Percentiles rank a stretch among this genome's conserved stretches.
Conservation (phyloP, 768 basidiomycete genomes). For the Jaapia argillacea region DNA sequence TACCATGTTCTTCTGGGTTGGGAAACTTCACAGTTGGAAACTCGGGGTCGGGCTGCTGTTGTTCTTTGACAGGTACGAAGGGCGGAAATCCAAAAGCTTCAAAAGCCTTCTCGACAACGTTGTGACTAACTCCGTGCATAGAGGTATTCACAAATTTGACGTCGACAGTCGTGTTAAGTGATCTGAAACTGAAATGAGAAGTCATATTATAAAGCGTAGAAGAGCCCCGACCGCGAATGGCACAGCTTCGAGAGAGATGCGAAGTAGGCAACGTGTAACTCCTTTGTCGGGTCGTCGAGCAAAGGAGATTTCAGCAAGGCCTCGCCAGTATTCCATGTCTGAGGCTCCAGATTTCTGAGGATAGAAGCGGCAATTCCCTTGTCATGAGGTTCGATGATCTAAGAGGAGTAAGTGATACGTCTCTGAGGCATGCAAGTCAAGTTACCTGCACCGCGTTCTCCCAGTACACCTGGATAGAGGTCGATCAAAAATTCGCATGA, state of each 20-base stretch:
- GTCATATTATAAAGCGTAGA: neutral
- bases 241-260: slow-evolving; percentile 22
- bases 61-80: slow-evolving; percentile 52
- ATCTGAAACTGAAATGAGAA: too few species aligned
- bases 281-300: slow-evolving; percentile 46
- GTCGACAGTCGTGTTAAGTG: slow-evolving; percentile 25
- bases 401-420: neutral
- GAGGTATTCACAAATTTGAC: slow-evolving; percentile 78
- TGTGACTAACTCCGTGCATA: slow-evolving; percentile 83
- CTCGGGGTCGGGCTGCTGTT: slow-evolving; percentile 69
- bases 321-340: slow-evolving; percentile 27
- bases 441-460: slow-evolving; percentile 77
- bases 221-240: slow-evolving; percentile 3
- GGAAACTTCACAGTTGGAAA: slow-evolving; percentile 82
- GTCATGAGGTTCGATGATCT: slow-evolving; percentile 86
- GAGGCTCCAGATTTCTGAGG: slow-evolving; percentile 45
- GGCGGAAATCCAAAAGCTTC: slow-evolving; percentile 45
- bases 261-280: slow-evolving; percentile 54
- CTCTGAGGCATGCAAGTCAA: slow-evolving; percentile 4
- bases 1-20: slow-evolving; percentile 87
- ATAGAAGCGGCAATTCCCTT: slow-evolving; percentile 65
- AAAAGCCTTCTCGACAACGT: slow-evolving; percentile 50
- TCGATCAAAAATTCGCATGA: slow-evolving; percentile 1
- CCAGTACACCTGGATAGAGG: slow-evolving; percentile 63
- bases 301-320: slow-evolving; percentile 31